Evolutionary conservation across 169 alveolate species (phyloP), one percentile per base, ranked within the genome.

Genomic region (Besnoitia besnoiti): DNA sequence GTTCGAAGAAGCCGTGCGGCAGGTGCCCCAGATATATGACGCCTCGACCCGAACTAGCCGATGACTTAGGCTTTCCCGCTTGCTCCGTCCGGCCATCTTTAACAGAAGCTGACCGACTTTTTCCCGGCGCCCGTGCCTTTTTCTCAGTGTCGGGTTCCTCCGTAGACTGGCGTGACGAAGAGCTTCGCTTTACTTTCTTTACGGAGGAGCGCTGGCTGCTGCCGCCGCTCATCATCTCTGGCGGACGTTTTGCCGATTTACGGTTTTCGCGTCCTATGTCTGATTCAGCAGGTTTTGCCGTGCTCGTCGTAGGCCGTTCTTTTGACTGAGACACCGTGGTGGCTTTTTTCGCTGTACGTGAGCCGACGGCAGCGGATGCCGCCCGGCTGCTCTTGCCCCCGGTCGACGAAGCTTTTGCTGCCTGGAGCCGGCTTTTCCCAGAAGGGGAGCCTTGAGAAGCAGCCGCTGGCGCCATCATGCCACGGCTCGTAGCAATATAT

Each of bases 1-100:
- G 75, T 46, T 91, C 94, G 46, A 92, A 92, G 84, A 98, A 95
- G 33, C 98, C 99, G 75, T 90, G 93, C 19, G 99, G 99, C n/a
- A 98, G 75, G 75, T 97, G 99, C 24, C 98, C 98, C 37, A 97
- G 95, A 93, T 97, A 97, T 0, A 98, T 87, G 8, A 95, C 94
- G 73, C 97, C 99, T 5, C 67, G 67, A n/a, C 24, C 24, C 30
- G 27, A 55, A 55, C 12, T n/a, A 5, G 30, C 33, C n/a, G 67
- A 55, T 55, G 12, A 19, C 24, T 55, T 55, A n/a, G n/a, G n/a
- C n/a, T n/a, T 55, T 5, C 67, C 33, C 30, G 67, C 12, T n/a
- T 55, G 67, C 67, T 55, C 30, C 30, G 67, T 19, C n/a, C 67
- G 67, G 67, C 4, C 30, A n/a, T n/a, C 67, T 16, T 5, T 55